Conservation (phyloP, 208 protist genomes). For the Trypanosoma mega region DNA sequence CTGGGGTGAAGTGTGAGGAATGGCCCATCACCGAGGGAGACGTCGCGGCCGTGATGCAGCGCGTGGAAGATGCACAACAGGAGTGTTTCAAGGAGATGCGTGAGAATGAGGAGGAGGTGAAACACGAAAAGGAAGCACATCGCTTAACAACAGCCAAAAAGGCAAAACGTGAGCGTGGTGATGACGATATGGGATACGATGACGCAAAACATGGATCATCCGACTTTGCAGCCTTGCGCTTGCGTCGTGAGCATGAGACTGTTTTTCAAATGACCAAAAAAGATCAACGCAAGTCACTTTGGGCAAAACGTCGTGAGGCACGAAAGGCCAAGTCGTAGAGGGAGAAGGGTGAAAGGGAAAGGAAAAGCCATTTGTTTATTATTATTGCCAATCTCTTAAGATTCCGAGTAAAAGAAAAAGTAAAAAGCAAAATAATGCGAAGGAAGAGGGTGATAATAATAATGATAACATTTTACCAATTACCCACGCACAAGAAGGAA, state of each 20-base stretch:
- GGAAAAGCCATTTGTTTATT: background rate
- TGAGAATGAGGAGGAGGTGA: conserved; percentile 83
- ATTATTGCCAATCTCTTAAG: background rate
- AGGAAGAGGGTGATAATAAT: too few species aligned
- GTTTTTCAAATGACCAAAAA: conserved; percentile 91
- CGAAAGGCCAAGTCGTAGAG: conserved; percentile 27
- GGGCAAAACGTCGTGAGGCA: conserved; percentile 80
- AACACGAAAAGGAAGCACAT: conserved; percentile 68
- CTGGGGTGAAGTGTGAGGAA: conserved; percentile 92
- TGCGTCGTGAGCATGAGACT: conserved; percentile 85
- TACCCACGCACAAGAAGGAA: too few species aligned
- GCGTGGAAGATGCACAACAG: conserved; percentile 91
- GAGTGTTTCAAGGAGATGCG: conserved; percentile 88
- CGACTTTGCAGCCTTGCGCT: conserved; percentile 85
- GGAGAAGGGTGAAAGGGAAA: background rate
- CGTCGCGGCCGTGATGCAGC: conserved; percentile 74
- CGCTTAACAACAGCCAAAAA: conserved; percentile 65
- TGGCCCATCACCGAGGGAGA: conserved; percentile 76
- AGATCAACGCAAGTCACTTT: conserved; percentile 83
- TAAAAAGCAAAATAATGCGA: too few species aligned
- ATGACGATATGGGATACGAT: conserved; percentile 84
- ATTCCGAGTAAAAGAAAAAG: too few species aligned
- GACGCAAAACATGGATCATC: conserved; percentile 76
- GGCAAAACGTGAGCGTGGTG: conserved; percentile 76
- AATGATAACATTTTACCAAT: too few species aligned